These are phyloP conservation scores for Chalciporus chontae DNA, from an alignment of 768 basidiomycete genomes.

Conservation along the genomic window DNA sequence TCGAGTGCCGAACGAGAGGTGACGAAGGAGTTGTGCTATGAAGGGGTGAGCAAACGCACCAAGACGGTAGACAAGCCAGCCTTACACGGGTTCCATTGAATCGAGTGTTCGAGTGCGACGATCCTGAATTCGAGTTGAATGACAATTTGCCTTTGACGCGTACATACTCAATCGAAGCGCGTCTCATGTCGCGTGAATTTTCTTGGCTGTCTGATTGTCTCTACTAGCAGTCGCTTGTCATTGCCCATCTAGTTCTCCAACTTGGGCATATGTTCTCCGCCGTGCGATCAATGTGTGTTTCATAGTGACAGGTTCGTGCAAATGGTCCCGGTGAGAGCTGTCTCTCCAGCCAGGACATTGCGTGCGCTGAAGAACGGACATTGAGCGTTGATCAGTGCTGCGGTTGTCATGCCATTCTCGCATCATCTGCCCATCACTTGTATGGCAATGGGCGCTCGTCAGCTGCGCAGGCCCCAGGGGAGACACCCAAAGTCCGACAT, in stretches of 20 bases:
- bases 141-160: not conserved
- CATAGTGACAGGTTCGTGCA: not conserved
- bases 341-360: not conserved
- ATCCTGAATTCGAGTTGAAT: too few relatives aligned
- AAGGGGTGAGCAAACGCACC: not conserved
- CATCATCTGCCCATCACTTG: not conserved
- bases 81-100: constrained; percentile 4
- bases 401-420: too few relatives aligned
- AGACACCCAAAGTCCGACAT: too few relatives aligned
- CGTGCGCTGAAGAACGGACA: not conserved
- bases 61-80: not conserved
- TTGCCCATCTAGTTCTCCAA: too few relatives aligned
- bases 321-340: not conserved
- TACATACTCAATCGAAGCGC: not conserved
- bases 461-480: not conserved
- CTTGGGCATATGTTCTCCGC: too few relatives aligned
- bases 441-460: not conserved
- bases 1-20: constrained; percentile 28
- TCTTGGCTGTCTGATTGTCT: too few relatives aligned
- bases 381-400: not conserved
- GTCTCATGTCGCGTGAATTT: too few relatives aligned
- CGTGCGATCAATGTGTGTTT: not conserved
- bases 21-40: constrained; percentile 20
- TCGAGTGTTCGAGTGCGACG: not conserved
- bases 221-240: too few relatives aligned